Base-by-base conservation (phyloP, 2,329 filamentous ascomycete genomes). In the Coleophoma eucalyptorum region DNA sequence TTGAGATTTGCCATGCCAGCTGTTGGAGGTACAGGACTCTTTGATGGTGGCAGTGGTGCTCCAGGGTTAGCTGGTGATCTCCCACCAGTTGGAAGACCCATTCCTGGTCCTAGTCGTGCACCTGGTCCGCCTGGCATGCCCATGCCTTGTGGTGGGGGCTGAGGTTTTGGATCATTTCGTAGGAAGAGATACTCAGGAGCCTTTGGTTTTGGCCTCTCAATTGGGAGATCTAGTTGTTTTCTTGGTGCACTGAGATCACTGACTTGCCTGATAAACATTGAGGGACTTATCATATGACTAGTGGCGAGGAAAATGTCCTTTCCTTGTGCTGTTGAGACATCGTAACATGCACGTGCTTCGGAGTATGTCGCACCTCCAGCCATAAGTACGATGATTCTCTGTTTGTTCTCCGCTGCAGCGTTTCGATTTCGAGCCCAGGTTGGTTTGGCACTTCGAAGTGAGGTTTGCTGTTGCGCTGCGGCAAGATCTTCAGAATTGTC, bases 291-390 rank as follows among this genome's bases (percentile, higher is more conserved):
- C 92, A 99, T 97, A 66, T 99, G 94, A 20, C 88, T 92, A 0
- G 90, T 94, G 16, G 87, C 83, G 5, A 99, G 80, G 66, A 95
- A 89, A n/a, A 97, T 75, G 60, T 99, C 94, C 57, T 87, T 83
- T 48, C 82, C 83, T 43, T 83, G 83, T 46, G 83, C 74, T 48
- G 84, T 79, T 2, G 89, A 87, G 21, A 93, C 74, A 62, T 97
- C 90, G 66, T 97, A 97, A 71, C 94, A 99, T 12, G 85, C 80
- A 26, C 94, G 84, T 32, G 89, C 81, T 71, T 99, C 94, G 5
- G 90, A 91, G 67, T 93, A 96, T 0, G 94, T 97, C 18, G 94
- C 94, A 42, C 94, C 94, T 44, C 94, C 94, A 1, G 93, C 94
- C 79, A 97, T 87, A 67, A 96, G 97, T 15, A 97, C 86, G 52